Conservation (phyloP, 169 alveolate genomes). For the Amoebophrya sp. region DNA sequence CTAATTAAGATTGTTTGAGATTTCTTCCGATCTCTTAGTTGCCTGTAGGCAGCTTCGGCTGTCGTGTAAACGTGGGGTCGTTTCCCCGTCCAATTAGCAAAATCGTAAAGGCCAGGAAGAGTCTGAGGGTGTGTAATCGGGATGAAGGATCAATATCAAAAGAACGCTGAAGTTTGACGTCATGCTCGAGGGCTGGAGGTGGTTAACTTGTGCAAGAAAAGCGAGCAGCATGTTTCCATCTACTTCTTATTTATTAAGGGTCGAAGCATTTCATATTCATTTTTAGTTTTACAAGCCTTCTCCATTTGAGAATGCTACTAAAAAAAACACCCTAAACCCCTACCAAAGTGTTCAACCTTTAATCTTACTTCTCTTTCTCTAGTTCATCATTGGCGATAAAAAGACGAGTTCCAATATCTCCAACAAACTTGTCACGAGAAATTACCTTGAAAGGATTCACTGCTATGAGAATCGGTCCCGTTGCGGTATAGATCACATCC, state of each 20-base stretch:
- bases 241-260: too few relatives aligned
- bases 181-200: too few relatives aligned
- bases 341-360: too few relatives aligned
- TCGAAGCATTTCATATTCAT: too few relatives aligned
- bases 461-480: conserved; percentile 91
- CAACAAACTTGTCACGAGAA: too few relatives aligned
- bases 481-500: conserved; percentile 85
- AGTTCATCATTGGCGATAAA: too few relatives aligned
- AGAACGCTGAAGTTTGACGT: too few relatives aligned
- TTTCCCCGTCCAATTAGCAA: conserved; percentile 1
- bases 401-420: too few relatives aligned
- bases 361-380: too few relatives aligned
- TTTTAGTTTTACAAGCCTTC: neutral
- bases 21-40: conserved; percentile 50
- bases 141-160: neutral
- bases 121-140: neutral
- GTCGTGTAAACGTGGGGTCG: conserved; percentile 89
- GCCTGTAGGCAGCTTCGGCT: conserved; percentile 84
- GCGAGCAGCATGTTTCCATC: too few relatives aligned
- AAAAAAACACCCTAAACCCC: neutral
- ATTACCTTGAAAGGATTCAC: conserved; percentile 87
- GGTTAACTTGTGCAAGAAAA: too few relatives aligned
- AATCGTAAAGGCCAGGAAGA: neutral
- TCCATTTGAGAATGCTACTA: neutral
- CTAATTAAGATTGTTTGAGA: conserved; percentile 79